Conservation (phyloP, 2,329 filamentous ascomycete species). For the Drechslerella stenobrocha region DNA sequence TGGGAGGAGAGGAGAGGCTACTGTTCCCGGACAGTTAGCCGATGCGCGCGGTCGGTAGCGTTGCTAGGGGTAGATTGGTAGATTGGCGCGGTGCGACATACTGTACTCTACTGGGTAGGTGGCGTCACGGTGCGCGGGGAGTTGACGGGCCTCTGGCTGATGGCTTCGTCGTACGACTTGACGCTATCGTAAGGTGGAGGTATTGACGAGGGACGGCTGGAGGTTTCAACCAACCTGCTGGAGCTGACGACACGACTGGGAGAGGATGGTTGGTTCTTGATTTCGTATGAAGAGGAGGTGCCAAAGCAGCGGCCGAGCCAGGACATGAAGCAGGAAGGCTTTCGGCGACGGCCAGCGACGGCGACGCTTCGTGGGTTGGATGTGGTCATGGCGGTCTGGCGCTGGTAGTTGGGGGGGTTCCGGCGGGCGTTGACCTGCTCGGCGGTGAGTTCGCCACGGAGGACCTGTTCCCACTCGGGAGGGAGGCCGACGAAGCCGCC, state of each 20-base stretch:
- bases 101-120: slow-evolving; percentile 37
- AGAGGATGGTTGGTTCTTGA: slow-evolving; percentile 22
- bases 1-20: neutral
- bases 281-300: slow-evolving; percentile 26
- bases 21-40: slow-evolving; percentile 7
- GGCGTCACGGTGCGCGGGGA: slow-evolving; percentile 29
- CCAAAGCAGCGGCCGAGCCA: slow-evolving; percentile 37
- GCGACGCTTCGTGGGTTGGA: slow-evolving; percentile 8
- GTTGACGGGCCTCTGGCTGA: slow-evolving; percentile 39
- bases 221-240: slow-evolving; percentile 46
- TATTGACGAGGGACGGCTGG: slow-evolving; percentile 42
- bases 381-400: slow-evolving; percentile 23
- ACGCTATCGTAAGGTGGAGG: slow-evolving; percentile 48
- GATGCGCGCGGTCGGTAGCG: neutral
- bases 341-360: slow-evolving; percentile 17
- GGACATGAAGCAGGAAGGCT: slow-evolving; percentile 37
- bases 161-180: slow-evolving; percentile 46
- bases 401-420: slow-evolving; percentile 43
- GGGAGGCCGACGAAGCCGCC: slow-evolving; percentile 92
- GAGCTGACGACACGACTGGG: slow-evolving; percentile 43
- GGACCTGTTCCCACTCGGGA: slow-evolving; percentile 91
- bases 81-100: too few relatives aligned
- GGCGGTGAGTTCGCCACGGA: slow-evolving; percentile 56
- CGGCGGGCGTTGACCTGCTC: slow-evolving; percentile 41
- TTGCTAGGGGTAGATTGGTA: neutral